Evolutionary conservation across 305 asterid genomes (phyloP).

Genomic region (Fraxinus xanthoxyloides): DNA sequence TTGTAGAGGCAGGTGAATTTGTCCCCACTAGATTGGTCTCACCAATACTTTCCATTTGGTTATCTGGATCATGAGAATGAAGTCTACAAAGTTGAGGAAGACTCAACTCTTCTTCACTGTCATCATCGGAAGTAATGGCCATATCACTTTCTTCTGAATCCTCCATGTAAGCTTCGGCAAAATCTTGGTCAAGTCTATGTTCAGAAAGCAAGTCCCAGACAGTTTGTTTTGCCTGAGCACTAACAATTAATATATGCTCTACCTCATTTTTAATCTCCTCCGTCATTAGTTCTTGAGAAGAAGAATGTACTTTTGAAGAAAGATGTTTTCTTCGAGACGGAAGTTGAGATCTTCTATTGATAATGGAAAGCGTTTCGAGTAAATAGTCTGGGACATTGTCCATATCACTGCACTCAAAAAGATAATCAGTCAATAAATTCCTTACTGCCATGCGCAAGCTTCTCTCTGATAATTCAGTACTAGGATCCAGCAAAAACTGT

Average conservation of each 20-base stretch:
- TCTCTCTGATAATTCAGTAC: constrained; percentile 26
- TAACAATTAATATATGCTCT: constrained; percentile 51
- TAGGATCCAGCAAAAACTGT: constrained; percentile 44
- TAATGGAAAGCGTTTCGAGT: constrained; percentile 43
- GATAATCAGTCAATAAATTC: constrained; percentile 65
- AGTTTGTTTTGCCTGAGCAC: constrained; percentile 81
- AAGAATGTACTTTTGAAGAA: constrained; percentile 17
- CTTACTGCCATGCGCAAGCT: constrained; percentile 44
- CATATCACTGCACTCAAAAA: constrained; percentile 77
- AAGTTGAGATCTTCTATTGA: constrained; percentile 40
- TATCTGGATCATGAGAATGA: constrained; percentile 26
- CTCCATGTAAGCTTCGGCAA: constrained; percentile 62
- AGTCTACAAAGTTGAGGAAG: constrained; percentile 22
- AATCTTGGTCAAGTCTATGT: constrained; percentile 58
- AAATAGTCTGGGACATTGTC: constrained; percentile 54
- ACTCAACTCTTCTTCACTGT: constrained; percentile 26
- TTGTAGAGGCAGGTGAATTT: constrained; percentile 27
- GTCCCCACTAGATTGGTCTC: constrained; percentile 40
- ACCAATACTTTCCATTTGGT: constrained; percentile 54
- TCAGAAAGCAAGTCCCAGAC: constrained; percentile 49
- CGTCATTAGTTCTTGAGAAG: constrained; percentile 29
- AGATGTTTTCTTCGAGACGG: constrained; percentile 11
- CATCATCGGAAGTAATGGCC: constrained; percentile 28
- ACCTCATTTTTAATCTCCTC: constrained; percentile 57
- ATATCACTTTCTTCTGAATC: constrained; percentile 42